Evolutionary conservation across 2,329 filamentous ascomycete species (phyloP), one percentile per base, ranked within the genome.

Genomic region (Aureobasidium sp.): DNA sequence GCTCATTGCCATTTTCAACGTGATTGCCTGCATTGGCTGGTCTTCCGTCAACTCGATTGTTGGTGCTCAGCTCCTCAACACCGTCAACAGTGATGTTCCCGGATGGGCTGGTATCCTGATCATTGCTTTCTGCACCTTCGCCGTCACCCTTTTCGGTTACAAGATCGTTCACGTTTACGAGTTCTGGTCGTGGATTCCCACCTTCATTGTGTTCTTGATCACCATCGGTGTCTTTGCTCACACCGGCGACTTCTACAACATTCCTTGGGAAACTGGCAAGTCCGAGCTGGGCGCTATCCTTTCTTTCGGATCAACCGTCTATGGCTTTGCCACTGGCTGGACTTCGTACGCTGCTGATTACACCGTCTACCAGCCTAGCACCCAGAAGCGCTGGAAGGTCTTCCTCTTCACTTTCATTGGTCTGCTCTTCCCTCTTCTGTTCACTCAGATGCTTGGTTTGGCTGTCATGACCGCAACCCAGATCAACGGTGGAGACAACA

Each of bases 21-120:
- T 88, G 42, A 75, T 90, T 16, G 85, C 86, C 34, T 90, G 85
- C 69, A 72, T 91, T 5, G 89, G 89, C 54, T 93, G 90, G 85
- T 86, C 86, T 5, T 81, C 86, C 0, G 85, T 91, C 66, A 93
- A 94, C 69, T 82, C 84, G 60, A 91, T 94, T 64, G 88, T 93
- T 16, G 90, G 89, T 21, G 88, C 88, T 0, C 87, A 93, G 71
- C 81, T 93, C 6, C 80, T 94, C 67, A 81, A 90, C 61, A 86
- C 89, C 0, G 85, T 93, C 49, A 91, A 90, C 70, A 70, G 73
- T 48, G 73, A 82, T 54, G 84, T 92, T 66, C 87, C 88, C 6
- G 87, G 88, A 49, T 87, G 79, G 69, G 89, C 87, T 1, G 89
- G 89, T 25, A 88, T 94, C 64, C 74, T 93, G 42, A 82, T 92